Base-by-base conservation (phyloP, 768 basidiomycete species). In the Leccinum boreale region DNA sequence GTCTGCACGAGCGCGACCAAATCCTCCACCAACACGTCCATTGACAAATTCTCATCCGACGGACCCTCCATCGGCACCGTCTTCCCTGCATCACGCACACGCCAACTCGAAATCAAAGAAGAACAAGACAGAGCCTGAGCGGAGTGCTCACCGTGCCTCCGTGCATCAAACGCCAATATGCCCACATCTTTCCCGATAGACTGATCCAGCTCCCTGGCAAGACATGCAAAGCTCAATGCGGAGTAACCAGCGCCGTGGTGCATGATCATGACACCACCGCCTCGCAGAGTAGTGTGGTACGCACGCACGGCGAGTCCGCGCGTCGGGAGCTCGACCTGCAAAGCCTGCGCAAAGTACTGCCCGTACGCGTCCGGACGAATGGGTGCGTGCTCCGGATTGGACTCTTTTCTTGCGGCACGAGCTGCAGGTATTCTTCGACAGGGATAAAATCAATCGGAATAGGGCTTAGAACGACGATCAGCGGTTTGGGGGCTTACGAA, bases 181-280 rank as follows among this genome's bases (percentile, higher is more conserved):
- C 96, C 95, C 52, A 89, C 84, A 62, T 90, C 89, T 5, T 86
- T 87, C 28, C 78, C 78, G 45, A 84, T 82, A 70, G 79, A 61
- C 45, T 75, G 81, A 11, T 69, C 70, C 1, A 98, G 75, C 73
- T 91, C 88, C 72, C 87, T 88, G n/a, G 95, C 93, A 57, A 97
- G 79, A 65, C 85, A 87, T 2, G 97, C 94, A 70, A 96, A 99
- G 62, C 85, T 91, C 59, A 98, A 77, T 0, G 85, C 97, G 0
- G 89, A 87, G 68, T 93, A 93, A 14, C 97, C 97, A 0, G 93
- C 96, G 1, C 97, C 97, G 64, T 99, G 96, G 66, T 97, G 94
- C 74, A 92, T 95, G 5, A 98, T 81, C 70, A 98, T 82, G 3
- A 96, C 84, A 0, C 89, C 86, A 17, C 78, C 79, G 0, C 62